phyloP scores from a whole-genome alignment of 345 rosid species.

The Tarenaya hassleriana region DNA sequence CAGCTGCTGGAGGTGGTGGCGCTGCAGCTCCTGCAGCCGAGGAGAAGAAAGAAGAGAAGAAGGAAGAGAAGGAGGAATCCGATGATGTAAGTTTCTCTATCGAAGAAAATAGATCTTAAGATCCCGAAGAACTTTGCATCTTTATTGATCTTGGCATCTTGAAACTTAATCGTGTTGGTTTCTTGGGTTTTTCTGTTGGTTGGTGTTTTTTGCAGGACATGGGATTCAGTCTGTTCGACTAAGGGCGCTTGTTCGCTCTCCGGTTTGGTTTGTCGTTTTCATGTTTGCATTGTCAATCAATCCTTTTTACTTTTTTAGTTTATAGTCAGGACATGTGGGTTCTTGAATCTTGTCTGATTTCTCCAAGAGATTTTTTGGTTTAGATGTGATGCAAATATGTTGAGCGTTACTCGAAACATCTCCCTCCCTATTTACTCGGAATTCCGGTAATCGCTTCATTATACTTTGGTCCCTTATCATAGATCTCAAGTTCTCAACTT shows the following conservation, averaged over 20 bases:
- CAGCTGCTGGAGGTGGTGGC: slow-evolving; percentile 38
- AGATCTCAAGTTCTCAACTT: too few species aligned
- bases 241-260: not conserved
- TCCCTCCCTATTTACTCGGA: too few species aligned
- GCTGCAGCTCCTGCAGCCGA: slow-evolving; percentile 48
- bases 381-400: too few species aligned
- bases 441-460: too few species aligned
- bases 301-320: too few species aligned
- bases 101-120: not conserved
- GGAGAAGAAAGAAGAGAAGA: slow-evolving; percentile 74
- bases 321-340: too few species aligned
- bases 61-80: slow-evolving; percentile 71
- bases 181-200: not conserved
- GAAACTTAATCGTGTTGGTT: not conserved
- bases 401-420: too few species aligned
- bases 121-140: not conserved
- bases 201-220: slow-evolving; percentile 40
- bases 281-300: too few species aligned
- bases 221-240: slow-evolving; percentile 61
- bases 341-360: too few species aligned
- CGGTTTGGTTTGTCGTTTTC: too few species aligned
- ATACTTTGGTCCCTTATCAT: too few species aligned
- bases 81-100: slow-evolving; percentile 50
- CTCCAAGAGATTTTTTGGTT: too few species aligned
- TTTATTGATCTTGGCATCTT: not conserved